A percentile compares a stretch with the other conserved stretches of the same genome.
Evolutionary conservation across 352 stramenopile genomes (phyloP).

Genomic region (Blastocystis sp.): DNA sequence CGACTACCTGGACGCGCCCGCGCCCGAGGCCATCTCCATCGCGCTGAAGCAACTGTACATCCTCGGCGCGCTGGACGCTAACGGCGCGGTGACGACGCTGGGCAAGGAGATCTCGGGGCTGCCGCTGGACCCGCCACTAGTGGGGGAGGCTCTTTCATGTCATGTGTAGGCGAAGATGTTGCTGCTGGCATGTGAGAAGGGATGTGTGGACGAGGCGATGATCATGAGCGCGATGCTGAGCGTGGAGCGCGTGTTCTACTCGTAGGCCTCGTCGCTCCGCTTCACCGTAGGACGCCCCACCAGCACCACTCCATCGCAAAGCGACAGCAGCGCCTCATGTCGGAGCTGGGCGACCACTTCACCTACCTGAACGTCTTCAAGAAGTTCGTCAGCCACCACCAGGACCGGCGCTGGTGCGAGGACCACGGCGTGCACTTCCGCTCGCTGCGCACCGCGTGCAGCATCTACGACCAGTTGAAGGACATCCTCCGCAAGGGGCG

Average conservation of each 20-base stretch:
- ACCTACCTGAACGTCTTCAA: constrained; percentile 76
- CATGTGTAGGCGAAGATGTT: constrained; percentile 79
- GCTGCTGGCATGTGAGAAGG: constrained; percentile 79
- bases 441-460: constrained; percentile 70
- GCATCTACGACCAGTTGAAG: constrained; percentile 74
- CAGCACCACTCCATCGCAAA: constrained; percentile 75
- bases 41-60: constrained; percentile 82
- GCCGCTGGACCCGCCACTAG: constrained; percentile 85
- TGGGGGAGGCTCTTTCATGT: background rate
- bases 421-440: constrained; percentile 75
- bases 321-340: constrained; percentile 75
- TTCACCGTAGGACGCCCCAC: background rate
- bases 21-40: constrained; percentile 84
- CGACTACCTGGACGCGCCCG: constrained; percentile 91
- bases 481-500: constrained; percentile 52
- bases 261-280: background rate
- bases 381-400: constrained; percentile 47
- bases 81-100: constrained; percentile 79
- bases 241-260: constrained; percentile 82
- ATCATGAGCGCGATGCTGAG: constrained; percentile 84
- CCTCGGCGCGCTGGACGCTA: constrained; percentile 79
- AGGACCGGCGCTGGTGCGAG: constrained; percentile 74
- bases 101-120: constrained; percentile 85
- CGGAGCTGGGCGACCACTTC: constrained; percentile 77
- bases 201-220: constrained; percentile 81